Conservation (phyloP, 805 yeast genomes). For the Candida rishiriensis region DNA sequence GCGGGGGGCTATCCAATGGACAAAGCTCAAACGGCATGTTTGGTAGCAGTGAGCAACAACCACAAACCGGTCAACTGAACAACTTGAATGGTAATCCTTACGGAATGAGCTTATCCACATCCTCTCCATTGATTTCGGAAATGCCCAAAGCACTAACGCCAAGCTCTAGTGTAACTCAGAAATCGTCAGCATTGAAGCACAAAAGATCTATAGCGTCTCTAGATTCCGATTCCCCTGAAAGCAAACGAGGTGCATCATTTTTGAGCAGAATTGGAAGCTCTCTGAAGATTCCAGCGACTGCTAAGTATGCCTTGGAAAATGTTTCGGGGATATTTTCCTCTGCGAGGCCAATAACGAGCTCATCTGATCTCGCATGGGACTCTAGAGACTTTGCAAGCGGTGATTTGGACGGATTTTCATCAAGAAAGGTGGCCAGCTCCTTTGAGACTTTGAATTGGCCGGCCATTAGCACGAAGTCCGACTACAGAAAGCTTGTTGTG, state of each 20-base stretch:
- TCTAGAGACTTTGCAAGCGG: neutral
- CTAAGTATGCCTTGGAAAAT: slow-evolving; percentile 20
- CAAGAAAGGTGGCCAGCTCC: slow-evolving; percentile 5
- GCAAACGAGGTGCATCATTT: slow-evolving; percentile 8
- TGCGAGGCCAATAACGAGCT: slow-evolving; percentile 1
- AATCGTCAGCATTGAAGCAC: slow-evolving; percentile 15
- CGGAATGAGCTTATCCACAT: slow-evolving; percentile 18
- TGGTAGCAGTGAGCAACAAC: slow-evolving; percentile 12
- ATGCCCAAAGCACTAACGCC: slow-evolving; percentile 30
- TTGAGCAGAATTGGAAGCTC: slow-evolving; percentile 18
- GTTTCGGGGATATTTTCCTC: slow-evolving; percentile 30
- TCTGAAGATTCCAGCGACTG: slow-evolving; percentile 15
- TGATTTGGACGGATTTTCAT: neutral
- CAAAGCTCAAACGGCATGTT: slow-evolving; percentile 1
- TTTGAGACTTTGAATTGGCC: slow-evolving; percentile 2
- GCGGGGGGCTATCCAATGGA: neutral
- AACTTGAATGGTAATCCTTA: slow-evolving; percentile 19
- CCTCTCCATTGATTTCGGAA: slow-evolving; percentile 11
- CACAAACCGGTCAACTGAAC: slow-evolving; percentile 3
- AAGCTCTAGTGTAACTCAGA: slow-evolving; percentile 3
- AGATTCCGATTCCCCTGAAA: neutral
- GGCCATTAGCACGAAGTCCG: slow-evolving; percentile 13
- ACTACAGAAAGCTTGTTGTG: slow-evolving; percentile 23
- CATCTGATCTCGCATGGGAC: neutral
- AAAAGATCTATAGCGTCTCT: slow-evolving; percentile 20